phyloP scores from a whole-genome alignment of 352 stramenopile species.

The Phytophthora pini region DNA sequence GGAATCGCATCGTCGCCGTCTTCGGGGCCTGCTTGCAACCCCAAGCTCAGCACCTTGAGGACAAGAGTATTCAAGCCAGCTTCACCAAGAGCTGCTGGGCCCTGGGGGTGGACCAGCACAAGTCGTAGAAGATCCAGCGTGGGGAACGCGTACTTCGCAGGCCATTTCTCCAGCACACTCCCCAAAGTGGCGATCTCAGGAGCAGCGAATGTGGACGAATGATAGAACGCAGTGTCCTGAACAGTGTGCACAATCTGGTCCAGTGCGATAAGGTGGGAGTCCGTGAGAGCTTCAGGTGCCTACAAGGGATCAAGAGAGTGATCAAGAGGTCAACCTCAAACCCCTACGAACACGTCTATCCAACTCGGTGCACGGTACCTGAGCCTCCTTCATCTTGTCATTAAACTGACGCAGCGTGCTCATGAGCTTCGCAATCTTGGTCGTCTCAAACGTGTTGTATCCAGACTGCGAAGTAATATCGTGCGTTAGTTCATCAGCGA shows the following conservation, averaged over 20 bases:
- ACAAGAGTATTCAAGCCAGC: conserved; percentile 43
- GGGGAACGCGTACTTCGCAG: conserved; percentile 85
- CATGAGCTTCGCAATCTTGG: conserved; percentile 93
- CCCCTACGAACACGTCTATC: conserved; percentile 3
- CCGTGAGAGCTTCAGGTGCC: conserved; percentile 34
- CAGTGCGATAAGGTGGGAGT: conserved; percentile 64
- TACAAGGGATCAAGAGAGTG: conserved; percentile 5
- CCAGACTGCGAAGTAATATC: conserved; percentile 43
- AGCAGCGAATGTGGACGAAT: conserved; percentile 86
- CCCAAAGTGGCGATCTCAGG: conserved; percentile 68
- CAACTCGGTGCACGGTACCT: conserved; percentile 33
- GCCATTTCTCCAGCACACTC: conserved; percentile 75
- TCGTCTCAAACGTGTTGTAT: conserved; percentile 94
- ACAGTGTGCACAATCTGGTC: conserved; percentile 69
- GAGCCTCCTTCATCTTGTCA: conserved; percentile 61
- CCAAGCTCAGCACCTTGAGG: conserved; percentile 47
- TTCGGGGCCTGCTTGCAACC: conserved; percentile 30
- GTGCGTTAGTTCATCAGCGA: conserved; percentile 14
- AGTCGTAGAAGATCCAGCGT: conserved; percentile 93
- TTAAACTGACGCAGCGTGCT: conserved; percentile 93
- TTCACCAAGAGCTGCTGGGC: conserved; percentile 45
- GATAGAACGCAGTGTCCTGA: conserved; percentile 90
- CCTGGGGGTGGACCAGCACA: conserved; percentile 90
- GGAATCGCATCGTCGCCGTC: conserved; percentile 48
- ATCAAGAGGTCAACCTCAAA: conserved; percentile 3